Percentiles rank a stretch among this genome's conserved stretches.
phyloP scores from a whole-genome alignment of 805 yeast genomes.

The Hemisphaericaspora nanyangensis region DNA sequence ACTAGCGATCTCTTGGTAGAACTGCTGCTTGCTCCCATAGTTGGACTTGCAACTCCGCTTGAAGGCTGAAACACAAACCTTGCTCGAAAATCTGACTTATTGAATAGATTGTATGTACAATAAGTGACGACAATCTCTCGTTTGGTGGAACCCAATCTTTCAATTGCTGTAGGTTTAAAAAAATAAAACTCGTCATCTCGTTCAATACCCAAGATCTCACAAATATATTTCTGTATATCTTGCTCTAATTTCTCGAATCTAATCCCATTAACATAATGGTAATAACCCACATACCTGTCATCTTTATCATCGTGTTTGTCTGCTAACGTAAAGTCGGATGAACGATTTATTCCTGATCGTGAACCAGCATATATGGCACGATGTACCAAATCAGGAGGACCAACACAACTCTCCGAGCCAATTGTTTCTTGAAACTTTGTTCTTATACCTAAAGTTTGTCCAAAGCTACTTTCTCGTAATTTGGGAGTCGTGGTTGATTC shows the following conservation, averaged over 20 bases:
- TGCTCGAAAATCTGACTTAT: conserved; percentile 71
- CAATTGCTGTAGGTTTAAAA: conserved; percentile 9
- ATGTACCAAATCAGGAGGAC: conserved; percentile 39
- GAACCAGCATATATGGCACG: conserved; percentile 34
- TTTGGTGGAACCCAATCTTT: conserved; percentile 6
- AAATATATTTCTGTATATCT: conserved; percentile 27
- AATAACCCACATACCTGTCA: conserved; percentile 39
- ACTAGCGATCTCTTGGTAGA: conserved; percentile 10
- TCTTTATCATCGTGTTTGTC: conserved; percentile 13
- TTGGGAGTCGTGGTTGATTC: conserved; percentile 10
- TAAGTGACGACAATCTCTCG: conserved; percentile 44
- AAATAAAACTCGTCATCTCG: conserved; percentile 11
- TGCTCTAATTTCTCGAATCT: conserved; percentile 14
- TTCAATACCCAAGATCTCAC: conserved; percentile 23
- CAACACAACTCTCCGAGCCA: conserved; percentile 15
- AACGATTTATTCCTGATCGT: conserved; percentile 21
- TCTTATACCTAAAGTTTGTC: conserved; percentile 25
- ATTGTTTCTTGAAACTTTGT: conserved; percentile 13
- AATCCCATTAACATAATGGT: conserved; percentile 37
- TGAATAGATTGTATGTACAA: conserved; percentile 72
- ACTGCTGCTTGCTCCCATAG: conserved; percentile 10
- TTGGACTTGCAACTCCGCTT: neutral
- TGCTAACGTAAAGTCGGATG: conserved; percentile 23
- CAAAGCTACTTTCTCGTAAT: conserved; percentile 27
- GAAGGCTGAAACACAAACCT: conserved; percentile 38